Base-by-base conservation (phyloP, 768 basidiomycete genomes). In the Russula abietina region DNA sequence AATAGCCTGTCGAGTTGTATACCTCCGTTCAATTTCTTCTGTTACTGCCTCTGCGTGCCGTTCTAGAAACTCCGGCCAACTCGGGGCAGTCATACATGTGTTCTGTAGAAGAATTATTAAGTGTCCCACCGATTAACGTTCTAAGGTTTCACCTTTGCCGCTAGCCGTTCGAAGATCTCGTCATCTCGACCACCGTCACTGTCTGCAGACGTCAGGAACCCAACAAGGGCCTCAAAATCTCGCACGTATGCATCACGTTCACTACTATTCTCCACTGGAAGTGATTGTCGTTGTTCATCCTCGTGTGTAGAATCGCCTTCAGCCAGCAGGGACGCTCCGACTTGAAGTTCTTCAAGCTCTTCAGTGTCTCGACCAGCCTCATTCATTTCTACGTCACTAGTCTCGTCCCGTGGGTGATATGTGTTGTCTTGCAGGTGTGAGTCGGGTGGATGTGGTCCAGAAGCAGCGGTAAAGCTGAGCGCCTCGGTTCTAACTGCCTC, bases 161-260 rank as follows among this genome's bases (percentile, higher is more conserved):
- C 74, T 49, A 89, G 70, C 46, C 71, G 74, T 52, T 72, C 74
- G 83, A 85, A 89, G 38, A 85, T 73, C n/a, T 77, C 74, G 26
- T 75, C 74, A n/a, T 80, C 79, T 4, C 73, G 71, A 9, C 77
- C 75, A 1, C 80, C 78, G 4, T 81, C 78, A 12, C 80, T 79
- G 45, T 79, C 81, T 12, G 78, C 77, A 4, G 73, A 76, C 12
- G 80, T 81, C 67, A 88, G 84, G 67, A 86, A 88, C 11, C 72
- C 70, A 8, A 80, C 77, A 41, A 89, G 76, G 3, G 73, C 69
- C 19, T 81, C 74, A n/a, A 87, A 73, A 69, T 86, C 83, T 54
- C 77, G 72, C n/a, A 49, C 24, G 19, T 64, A 51, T 38, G 54
- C 48, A 14, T 36, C 59, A 16, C 7, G 38, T 54, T 51, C 16